Conservation (phyloP, 805 yeast species). For the Zygoascus bituminiphila region DNA sequence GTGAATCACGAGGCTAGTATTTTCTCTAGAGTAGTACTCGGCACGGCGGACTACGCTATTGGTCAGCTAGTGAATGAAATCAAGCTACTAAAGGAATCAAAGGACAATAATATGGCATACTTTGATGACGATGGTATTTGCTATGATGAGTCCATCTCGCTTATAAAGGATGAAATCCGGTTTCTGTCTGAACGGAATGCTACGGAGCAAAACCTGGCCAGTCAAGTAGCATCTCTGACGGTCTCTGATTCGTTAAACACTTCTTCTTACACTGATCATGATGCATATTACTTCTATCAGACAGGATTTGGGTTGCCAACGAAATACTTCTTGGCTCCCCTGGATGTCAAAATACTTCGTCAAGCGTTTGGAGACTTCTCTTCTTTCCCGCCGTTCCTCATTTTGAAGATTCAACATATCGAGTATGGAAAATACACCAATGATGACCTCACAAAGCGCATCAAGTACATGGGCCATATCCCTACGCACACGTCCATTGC, state of each 20-base stretch:
- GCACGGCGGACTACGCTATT: constrained; percentile 45
- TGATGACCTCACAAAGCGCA: constrained; percentile 49
- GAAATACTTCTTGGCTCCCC: constrained; percentile 60
- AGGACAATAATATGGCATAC: constrained; percentile 46
- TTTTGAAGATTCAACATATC: constrained; percentile 61
- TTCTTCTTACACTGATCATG: constrained; percentile 28
- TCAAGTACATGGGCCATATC: constrained; percentile 69
- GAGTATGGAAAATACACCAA: constrained; percentile 56
- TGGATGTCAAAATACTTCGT: constrained; percentile 70
- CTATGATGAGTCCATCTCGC: constrained; percentile 45
- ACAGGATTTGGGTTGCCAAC: constrained; percentile 62
- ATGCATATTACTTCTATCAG: constrained; percentile 67
- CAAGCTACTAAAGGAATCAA: constrained; percentile 40
- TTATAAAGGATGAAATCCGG: constrained; percentile 34
- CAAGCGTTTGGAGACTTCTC: constrained; percentile 54
- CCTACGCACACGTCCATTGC: constrained; percentile 83
- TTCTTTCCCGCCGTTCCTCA: constrained; percentile 57
- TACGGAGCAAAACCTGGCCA: neutral
- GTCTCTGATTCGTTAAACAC: neutral
- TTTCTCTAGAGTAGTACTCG: constrained; percentile 64
- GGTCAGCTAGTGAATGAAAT: constrained; percentile 56
- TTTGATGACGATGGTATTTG: constrained; percentile 51
- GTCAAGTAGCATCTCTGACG: neutral
- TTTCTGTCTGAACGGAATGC: neutral
- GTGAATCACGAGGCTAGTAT: constrained; percentile 18